Evolutionary conservation across 352 stramenopile genomes (phyloP), one percentile per base, ranked within the genome.

Genomic region (Thalassiosira ordinaria): DNA sequence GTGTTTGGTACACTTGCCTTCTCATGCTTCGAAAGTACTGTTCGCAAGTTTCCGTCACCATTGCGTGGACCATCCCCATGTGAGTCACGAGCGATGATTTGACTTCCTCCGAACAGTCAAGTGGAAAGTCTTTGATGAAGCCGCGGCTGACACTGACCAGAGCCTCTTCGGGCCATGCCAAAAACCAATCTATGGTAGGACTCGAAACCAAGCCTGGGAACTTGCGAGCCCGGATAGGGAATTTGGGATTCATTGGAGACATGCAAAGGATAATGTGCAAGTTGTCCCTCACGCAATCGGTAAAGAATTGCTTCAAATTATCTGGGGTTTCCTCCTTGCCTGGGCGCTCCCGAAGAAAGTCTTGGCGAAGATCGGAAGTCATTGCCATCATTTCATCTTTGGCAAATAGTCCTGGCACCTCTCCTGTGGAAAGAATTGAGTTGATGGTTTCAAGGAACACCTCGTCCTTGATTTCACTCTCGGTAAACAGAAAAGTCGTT

Each of bases 351-450:
- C 98, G 97, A 8, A 97, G 87, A 72, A 99, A 99, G 13, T 96
- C 93, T 68, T 74, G 66, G 3, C 96, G 93, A 35, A 99, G 67
- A 75, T 99, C 97, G 13, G 96, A 96, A 0, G 97, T 99, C 95
- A 99, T 99, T 13, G 96, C 96, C 94, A 99, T 98, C 95, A 99
- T 98, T 78, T 99, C 97, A 77, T 99, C 97, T 79, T 99, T 99
- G 0, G 97, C 95, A 80, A 99, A 99, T 5, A 99, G 80, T 29
- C 96, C 97, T 0, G 96, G 96, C n/a, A 99, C 96, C 89, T 99
- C 97, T 59, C 97, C 97, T 7, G 97, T 99, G 91, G 98, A 98
- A 39, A 99, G 91, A 39, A 99, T 95, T 22, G 94, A 98, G 88
- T 99, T 99, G 88, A 99, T 97, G 6, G 97, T 91, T 91, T 99